Evolutionary conservation across 2,329 filamentous ascomycete species (phyloP), one percentile per base, ranked within the genome.

Genomic region (Clonostachys byssicola): DNA sequence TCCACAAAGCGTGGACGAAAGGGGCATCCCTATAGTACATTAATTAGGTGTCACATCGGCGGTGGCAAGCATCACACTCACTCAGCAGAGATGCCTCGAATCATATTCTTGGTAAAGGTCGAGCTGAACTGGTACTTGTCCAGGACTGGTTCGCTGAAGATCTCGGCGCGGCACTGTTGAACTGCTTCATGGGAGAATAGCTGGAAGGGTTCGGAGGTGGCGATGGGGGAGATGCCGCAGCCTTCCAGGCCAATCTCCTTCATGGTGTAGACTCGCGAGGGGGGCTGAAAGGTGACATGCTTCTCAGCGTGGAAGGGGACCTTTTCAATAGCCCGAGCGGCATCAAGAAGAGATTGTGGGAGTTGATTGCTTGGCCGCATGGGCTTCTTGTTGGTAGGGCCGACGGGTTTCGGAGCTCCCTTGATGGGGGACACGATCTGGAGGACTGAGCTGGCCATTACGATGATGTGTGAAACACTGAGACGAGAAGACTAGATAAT

Each of bases 181-280:
- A 87, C 72, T 3, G 83, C 82, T 42, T 84, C 80, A 34, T 71
- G 57, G 12, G 78, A 78, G 62, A 87, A 87, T 20, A 87, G 70
- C 5, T 71, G 71, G 60, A 87, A 87, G 1, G 83, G 81, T 49
- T 85, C 78, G 0, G 82, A 84, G 45, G 85, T 81, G 12, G 81
- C 84, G 43, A 81, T 69, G 2, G 74, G 74, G 2, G 84, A 87
- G 23, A 87, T 72, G 5, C 82, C 83, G 44, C 67, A 70, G 47
- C 72, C 70, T 35, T 78, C 70, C 39, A 78, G 77, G 3, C 78
- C 80, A 45, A 86, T 68, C 6, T 48, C 82, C 54, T 76, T 71
- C 82, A 86, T 86, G 16, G 71, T 78, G 54, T 80, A 64, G 41
- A 79, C 65, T 51, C 76, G 72, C 13, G 72, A 66, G 12, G 76